Base-by-base conservation (phyloP, 495 filamentous ascomycete species). In the Penicillium bialowiezense region DNA sequence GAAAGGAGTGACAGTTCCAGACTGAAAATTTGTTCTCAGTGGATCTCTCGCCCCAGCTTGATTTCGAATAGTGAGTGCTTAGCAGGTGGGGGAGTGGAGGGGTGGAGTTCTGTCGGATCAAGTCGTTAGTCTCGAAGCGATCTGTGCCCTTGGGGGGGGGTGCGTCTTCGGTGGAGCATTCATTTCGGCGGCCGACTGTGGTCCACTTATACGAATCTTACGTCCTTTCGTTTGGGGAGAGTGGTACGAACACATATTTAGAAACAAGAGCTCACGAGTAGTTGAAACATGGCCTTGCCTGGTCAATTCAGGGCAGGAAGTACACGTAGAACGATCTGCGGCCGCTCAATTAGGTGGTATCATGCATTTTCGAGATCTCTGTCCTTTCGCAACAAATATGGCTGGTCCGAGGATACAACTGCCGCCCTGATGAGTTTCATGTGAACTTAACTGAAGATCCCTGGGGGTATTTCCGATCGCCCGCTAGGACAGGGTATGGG, bases 111-210 rank as follows among this genome's bases (percentile, higher is more conserved):
- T 32, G 5, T 28, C 24, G 24, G 24, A 9, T 28, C 24, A 9
- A 28, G 24, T 28, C 9, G 24, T 3, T 45, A 36, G 21, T 46
- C 19, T n/a, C n/a, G n/a, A 21, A 52, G 40, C 44, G 19, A 24
- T 48, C 18, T 40, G 37, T 41, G 40, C 40, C 20, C 12, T 26
- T 26, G 23, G 23, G 23, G 23, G 23, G 23, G 23, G 23, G 4
- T 26, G 23, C 23, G 29, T 32, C 29, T 33, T n/a, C 29, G 21
- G 55, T 36, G 45, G 55, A 54, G 49, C 50, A 9, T 57, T n/a
- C 41, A 54, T 58, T 33, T 58, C 50, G 44, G 45, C 15, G 33
- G 15, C 5, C 8, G 38, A 20, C 14, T 21, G 43, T 26, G 43
- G 26, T 24, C 53, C 38, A 40, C 42, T 23, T 50, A 13, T 33